A percentile compares a stretch with the other conserved stretches of the same genome.
Conservation (phyloP, 371 early-diverging fungal species). For the Mycotypha africana region DNA sequence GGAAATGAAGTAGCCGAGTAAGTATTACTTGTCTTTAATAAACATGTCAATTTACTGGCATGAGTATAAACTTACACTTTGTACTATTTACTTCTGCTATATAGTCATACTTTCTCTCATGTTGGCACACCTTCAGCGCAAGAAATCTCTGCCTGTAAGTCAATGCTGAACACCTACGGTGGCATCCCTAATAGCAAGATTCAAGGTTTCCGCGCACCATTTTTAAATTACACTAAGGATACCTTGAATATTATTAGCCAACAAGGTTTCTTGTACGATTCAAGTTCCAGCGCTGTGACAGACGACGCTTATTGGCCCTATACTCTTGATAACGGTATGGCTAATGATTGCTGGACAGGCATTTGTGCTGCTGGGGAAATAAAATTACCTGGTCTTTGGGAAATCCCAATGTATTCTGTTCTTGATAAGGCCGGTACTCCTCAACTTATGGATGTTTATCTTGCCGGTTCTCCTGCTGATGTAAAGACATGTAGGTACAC, state of each 20-base stretch:
- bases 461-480: conserved; percentile 39
- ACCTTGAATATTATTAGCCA: conserved; percentile 42
- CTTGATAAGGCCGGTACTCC: conserved; percentile 28
- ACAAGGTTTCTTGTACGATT: conserved; percentile 61
- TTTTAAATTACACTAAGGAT: conserved; percentile 54
- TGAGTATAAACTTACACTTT: too few species aligned
- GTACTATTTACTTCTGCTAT: too few species aligned
- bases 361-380: conserved; percentile 39
- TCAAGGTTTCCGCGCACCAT: conserved; percentile 66
- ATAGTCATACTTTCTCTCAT: conserved; percentile 61
- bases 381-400: conserved; percentile 63
- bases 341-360: conserved; percentile 62
- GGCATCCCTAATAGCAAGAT: conserved; percentile 64
- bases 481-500: conserved; percentile 34
- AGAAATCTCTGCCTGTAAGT: conserved; percentile 48
- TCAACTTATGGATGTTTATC: conserved; percentile 67
- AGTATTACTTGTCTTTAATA: conserved; percentile 6
- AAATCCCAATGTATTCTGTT: conserved; percentile 62
- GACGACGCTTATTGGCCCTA: conserved; percentile 63
- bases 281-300: conserved; percentile 48
- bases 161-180: conserved; percentile 52
- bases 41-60: not conserved
- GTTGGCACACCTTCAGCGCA: conserved; percentile 36
- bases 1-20: conserved; percentile 64
- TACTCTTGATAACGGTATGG: conserved; percentile 65